phyloP scores from a whole-genome alignment of 495 filamentous ascomycete species.

The Talaromyces nanjingensis region DNA sequence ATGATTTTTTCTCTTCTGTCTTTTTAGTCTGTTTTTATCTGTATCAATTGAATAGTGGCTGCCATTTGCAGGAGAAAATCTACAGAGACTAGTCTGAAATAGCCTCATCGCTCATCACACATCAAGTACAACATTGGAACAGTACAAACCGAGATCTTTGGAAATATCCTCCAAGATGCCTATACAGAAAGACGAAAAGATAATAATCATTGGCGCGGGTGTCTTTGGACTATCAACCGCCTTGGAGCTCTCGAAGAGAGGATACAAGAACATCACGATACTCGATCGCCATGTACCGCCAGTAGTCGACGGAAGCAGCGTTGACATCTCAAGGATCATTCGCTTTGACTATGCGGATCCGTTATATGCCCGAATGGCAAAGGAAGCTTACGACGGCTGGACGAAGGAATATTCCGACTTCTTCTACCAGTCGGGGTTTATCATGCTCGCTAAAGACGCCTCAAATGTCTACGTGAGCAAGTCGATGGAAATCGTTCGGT shows the following conservation, averaged over 20 bases:
- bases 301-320: slow-evolving; percentile 46
- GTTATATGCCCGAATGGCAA: slow-evolving; percentile 51
- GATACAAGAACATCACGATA: slow-evolving; percentile 23
- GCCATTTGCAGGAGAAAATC: too few relatives aligned
- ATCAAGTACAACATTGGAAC: slow-evolving; percentile 10
- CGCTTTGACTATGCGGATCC: slow-evolving; percentile 62
- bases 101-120: too few relatives aligned
- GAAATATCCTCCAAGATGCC: not conserved
- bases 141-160: slow-evolving; percentile 7
- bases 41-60: too few relatives aligned
- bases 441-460: slow-evolving; percentile 20
- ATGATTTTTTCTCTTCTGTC: too few relatives aligned
- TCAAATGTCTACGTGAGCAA: slow-evolving; percentile 21
- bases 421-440: slow-evolving; percentile 20
- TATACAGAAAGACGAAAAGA: slow-evolving; percentile 26
- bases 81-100: too few relatives aligned
- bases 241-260: slow-evolving; percentile 9
- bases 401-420: slow-evolving; percentile 25
- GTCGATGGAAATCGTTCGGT: slow-evolving; percentile 14
- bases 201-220: slow-evolving; percentile 66
- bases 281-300: slow-evolving; percentile 51
- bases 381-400: slow-evolving; percentile 55
- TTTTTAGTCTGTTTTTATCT: too few relatives aligned
- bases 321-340: slow-evolving; percentile 55
- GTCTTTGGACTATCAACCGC: slow-evolving; percentile 27